phyloP scores from a whole-genome alignment of 139 green algal species.

The Chlamydomonas incerta region DNA sequence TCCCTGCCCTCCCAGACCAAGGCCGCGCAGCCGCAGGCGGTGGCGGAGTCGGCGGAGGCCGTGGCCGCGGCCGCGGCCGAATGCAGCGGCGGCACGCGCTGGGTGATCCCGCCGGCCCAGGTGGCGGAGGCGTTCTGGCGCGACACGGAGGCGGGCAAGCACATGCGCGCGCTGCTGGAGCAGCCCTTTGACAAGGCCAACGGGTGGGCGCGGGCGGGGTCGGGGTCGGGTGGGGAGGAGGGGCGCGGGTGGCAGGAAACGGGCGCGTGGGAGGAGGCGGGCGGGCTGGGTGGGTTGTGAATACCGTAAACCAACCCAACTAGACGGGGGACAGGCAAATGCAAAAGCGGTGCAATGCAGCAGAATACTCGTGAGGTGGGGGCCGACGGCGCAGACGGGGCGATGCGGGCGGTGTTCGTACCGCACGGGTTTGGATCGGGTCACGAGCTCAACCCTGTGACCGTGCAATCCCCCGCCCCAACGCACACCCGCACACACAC shows the following conservation, averaged over 20 bases:
- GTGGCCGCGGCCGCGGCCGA: background rate
- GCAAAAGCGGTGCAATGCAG: too few species aligned
- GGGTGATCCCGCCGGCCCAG: background rate
- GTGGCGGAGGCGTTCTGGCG: slow-evolving; percentile 44
- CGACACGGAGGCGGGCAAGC: slow-evolving; percentile 12
- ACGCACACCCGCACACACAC: background rate
- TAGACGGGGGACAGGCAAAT: too few species aligned
- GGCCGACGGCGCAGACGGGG: too few species aligned
- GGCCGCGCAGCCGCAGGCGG: background rate
- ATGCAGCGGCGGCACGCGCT: background rate
- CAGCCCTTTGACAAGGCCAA: slow-evolving; percentile 5
- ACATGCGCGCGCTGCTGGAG: slow-evolving; percentile 27
- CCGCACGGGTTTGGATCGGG: too few species aligned
- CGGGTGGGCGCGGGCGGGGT: background rate
- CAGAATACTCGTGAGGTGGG: too few species aligned
- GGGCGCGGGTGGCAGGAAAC: background rate
- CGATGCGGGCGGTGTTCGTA: too few species aligned
- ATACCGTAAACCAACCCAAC: too few species aligned
- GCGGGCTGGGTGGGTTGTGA: too few species aligned
- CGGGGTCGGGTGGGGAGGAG: background rate
- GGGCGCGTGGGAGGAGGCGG: too few species aligned
- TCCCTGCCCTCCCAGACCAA: background rate
- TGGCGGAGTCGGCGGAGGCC: background rate
- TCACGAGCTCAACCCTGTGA: too few species aligned
- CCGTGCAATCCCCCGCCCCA: too few species aligned